Percentiles rank a stretch among this genome's conserved stretches.
These are phyloP conservation scores for Endocladia muricata DNA, from an alignment of 31 red algal species.

Conservation along the genomic window DNA sequence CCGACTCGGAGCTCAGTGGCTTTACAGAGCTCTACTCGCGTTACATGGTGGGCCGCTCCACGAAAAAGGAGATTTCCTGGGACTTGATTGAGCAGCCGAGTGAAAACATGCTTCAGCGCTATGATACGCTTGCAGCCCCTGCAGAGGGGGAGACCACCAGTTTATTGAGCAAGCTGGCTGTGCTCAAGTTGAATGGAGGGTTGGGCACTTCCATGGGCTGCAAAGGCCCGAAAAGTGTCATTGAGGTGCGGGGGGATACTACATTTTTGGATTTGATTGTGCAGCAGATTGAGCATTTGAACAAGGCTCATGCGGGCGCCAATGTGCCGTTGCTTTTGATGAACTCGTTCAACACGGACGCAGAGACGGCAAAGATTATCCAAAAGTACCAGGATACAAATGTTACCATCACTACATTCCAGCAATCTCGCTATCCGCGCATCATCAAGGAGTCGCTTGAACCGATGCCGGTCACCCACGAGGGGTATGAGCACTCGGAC, in stretches of 20 bases:
- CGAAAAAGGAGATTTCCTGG: slow-evolving; percentile 86
- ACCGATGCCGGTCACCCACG: slow-evolving; percentile 85
- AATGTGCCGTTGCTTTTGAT: slow-evolving; percentile 97
- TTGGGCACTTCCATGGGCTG: slow-evolving; percentile 99
- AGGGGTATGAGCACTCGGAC: slow-evolving; percentile 73
- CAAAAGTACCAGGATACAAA: slow-evolving; percentile 96
- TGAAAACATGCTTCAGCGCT: slow-evolving; percentile 87
- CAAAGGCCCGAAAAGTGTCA: slow-evolving; percentile 97
- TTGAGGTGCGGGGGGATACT: slow-evolving; percentile 93
- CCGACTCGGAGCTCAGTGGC: slow-evolving; percentile 79
- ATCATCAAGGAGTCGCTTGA: slow-evolving; percentile 95
- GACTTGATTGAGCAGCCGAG: slow-evolving; percentile 92
- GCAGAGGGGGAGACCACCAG: slow-evolving; percentile 39
- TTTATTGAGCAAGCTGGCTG: slow-evolving; percentile 92
- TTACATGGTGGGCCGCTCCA: slow-evolving; percentile 86
- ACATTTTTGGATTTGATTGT: slow-evolving; percentile 99
- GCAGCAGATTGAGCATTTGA: slow-evolving; percentile 97
- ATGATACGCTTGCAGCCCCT: slow-evolving; percentile 59
- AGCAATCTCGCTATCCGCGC: slow-evolving; percentile 94
- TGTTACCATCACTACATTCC: slow-evolving; percentile 95
- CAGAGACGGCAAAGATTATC: slow-evolving; percentile 98
- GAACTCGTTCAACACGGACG: slow-evolving; percentile 98
- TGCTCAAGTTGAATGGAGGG: slow-evolving; percentile 99
- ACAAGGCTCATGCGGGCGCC: slow-evolving; percentile 78
- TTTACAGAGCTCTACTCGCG: slow-evolving; percentile 90